Percentiles rank a stretch among this genome's conserved stretches.
These are phyloP conservation scores for Malassezia psittaci DNA, from an alignment of 1,284 basidiomycete species.

Conservation along the genomic window DNA sequence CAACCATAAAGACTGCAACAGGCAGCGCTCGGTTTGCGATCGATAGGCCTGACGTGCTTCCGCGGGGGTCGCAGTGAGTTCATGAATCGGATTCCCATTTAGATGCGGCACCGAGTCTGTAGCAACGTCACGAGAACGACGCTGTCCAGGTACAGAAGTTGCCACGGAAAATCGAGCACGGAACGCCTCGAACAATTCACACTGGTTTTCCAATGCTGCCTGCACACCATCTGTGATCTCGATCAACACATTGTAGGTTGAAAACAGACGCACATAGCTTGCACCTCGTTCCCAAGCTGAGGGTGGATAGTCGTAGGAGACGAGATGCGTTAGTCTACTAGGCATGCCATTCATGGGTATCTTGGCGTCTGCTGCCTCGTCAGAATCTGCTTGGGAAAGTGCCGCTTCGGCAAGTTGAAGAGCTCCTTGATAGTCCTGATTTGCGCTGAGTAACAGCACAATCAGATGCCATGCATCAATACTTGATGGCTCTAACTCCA, in stretches of 20 bases:
- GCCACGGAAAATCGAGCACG: constrained; percentile 25
- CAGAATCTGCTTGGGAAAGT: constrained; percentile 35
- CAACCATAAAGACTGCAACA: constrained; percentile 79
- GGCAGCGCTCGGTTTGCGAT: constrained; percentile 21
- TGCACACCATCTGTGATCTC: constrained; percentile 80
- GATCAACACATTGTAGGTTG: constrained; percentile 71
- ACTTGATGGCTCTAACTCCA: constrained; percentile 64
- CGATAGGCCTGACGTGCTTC: constrained; percentile 16
- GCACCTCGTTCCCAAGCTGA: constrained; percentile 63
- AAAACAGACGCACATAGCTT: constrained; percentile 69
- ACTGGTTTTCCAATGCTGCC: constrained; percentile 68
- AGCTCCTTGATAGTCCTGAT: constrained; percentile 72
- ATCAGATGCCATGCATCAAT: constrained; percentile 84
- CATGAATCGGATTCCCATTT: constrained; percentile 8
- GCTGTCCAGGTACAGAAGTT: background rate
- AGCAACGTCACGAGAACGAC: constrained; percentile 1
- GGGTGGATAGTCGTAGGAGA: constrained; percentile 52
- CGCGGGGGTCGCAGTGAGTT: constrained; percentile 20
- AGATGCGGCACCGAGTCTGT: background rate
- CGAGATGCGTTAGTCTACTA: constrained; percentile 48
- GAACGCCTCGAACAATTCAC: constrained; percentile 76
- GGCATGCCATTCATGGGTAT: constrained; percentile 39
- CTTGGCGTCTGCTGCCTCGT: constrained; percentile 26
- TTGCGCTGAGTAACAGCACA: constrained; percentile 67
- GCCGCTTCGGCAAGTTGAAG: constrained; percentile 64